Evolutionary conservation across 2,329 filamentous ascomycete genomes (phyloP).

Genomic region (Aspergillus sp.): DNA sequence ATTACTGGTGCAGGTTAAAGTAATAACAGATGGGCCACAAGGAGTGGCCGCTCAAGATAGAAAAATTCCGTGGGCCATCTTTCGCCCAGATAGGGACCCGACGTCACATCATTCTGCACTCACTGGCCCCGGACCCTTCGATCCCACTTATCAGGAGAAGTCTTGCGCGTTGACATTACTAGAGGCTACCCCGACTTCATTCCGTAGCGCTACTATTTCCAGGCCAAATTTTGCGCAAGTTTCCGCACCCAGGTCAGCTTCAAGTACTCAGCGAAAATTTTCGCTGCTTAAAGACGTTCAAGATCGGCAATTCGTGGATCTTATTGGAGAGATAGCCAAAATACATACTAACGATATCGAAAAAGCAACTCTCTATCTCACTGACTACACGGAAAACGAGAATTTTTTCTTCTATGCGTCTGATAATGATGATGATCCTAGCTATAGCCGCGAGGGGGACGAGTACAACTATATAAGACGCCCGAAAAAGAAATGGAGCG

Average conservation of each 20-base stretch:
- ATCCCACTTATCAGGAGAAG: constrained; percentile 30
- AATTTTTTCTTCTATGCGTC: constrained; percentile 58
- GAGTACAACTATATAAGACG: constrained; percentile 53
- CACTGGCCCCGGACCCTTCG: constrained; percentile 28
- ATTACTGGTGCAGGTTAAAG: constrained; percentile 17
- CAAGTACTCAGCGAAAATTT: constrained; percentile 40
- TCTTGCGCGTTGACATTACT: constrained; percentile 29
- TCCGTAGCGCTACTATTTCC: constrained; percentile 8
- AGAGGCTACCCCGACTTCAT: constrained; percentile 16
- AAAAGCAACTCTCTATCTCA: constrained; percentile 67
- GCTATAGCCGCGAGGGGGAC: constrained; percentile 51
- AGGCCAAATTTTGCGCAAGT: constrained; percentile 3
- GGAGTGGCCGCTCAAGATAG: constrained; percentile 30
- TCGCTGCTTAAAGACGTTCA: constrained; percentile 64
- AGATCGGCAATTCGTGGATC: constrained; percentile 61
- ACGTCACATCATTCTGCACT: constrained; percentile 21
- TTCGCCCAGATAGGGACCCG: constrained; percentile 27
- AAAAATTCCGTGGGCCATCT: constrained; percentile 35
- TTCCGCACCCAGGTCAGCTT: constrained; percentile 6
- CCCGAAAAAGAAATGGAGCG: constrained; percentile 58
- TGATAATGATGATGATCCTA: constrained; percentile 26
- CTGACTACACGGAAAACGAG: constrained; percentile 77
- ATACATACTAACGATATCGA: constrained; percentile 47
- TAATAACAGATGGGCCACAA: constrained; percentile 20
- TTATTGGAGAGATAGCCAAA: constrained; percentile 71